Conservation (phyloP, 176 grass and related monocot genomes). For the Zizania latifolia region DNA sequence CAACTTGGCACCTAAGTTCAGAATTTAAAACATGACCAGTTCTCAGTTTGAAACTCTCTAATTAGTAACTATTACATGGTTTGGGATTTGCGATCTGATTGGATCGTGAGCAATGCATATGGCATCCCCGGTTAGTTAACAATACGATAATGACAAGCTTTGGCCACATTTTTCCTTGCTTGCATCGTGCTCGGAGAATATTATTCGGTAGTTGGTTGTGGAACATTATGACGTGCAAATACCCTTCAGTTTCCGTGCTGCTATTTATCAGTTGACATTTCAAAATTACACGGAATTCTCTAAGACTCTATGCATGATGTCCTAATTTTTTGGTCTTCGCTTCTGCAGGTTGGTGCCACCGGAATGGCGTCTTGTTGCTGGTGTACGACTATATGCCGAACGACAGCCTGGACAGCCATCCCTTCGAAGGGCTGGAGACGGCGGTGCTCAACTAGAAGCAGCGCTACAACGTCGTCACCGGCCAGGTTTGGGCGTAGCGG, state of each 20-base stretch:
- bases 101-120: too few species aligned
- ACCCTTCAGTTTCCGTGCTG: too few species aligned
- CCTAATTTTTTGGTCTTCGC: not conserved
- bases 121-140: not conserved
- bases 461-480: slow-evolving; percentile 56
- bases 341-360: slow-evolving; percentile 70
- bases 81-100: too few species aligned
- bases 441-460: slow-evolving; percentile 51
- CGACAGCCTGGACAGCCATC: slow-evolving; percentile 56
- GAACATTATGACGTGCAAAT: too few species aligned
- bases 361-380: slow-evolving; percentile 55
- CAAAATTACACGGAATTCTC: not conserved
- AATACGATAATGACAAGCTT: not conserved
- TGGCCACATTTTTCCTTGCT: not conserved
- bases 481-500: too few species aligned
- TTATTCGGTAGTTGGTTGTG: too few species aligned
- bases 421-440: slow-evolving; percentile 27
- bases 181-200: not conserved
- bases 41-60: too few species aligned
- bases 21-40: slow-evolving; percentile 11
- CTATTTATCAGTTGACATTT: too few species aligned
- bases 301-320: not conserved
- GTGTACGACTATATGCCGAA: slow-evolving; percentile 83
- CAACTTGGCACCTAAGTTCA: not conserved
- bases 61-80: too few species aligned